A percentile compares a stretch with the other conserved stretches of the same genome.
phyloP scores from a whole-genome alignment of 2,329 filamentous ascomycete genomes.

The Fusarium verticillioides region DNA sequence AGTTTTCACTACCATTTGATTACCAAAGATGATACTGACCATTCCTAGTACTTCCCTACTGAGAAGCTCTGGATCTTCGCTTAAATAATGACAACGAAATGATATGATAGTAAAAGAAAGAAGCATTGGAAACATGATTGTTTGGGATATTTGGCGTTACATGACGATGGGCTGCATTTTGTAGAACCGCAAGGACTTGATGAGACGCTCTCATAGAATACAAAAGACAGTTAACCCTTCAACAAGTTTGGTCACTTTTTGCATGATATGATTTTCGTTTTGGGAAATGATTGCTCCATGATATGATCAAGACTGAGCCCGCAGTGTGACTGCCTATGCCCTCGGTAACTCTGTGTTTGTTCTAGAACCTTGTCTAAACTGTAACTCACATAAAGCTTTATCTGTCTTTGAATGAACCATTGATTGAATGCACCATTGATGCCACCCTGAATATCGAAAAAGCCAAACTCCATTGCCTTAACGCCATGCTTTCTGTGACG shows the following conservation, averaged over 20 bases:
- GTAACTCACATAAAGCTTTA: constrained; percentile 5
- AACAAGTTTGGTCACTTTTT: neutral
- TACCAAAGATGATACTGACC: constrained; percentile 10
- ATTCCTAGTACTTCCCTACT: constrained; percentile 63
- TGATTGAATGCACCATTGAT: constrained; percentile 21
- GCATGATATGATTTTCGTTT: neutral
- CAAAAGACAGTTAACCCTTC: constrained; percentile 40
- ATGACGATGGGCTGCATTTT: constrained; percentile 40
- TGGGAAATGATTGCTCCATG: neutral
- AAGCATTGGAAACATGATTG: constrained; percentile 32
- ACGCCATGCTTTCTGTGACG: constrained; percentile 42
- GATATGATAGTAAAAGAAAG: constrained; percentile 35
- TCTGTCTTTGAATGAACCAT: constrained; percentile 9
- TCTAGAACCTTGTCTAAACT: constrained; percentile 4
- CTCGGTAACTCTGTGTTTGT: neutral
- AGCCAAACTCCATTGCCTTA: constrained; percentile 24
- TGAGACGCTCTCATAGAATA: constrained; percentile 39
- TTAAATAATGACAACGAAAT: constrained; percentile 49
- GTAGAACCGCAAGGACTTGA: constrained; percentile 37
- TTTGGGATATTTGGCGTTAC: constrained; percentile 45
- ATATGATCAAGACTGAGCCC: neutral
- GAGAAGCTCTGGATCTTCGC: constrained; percentile 69
- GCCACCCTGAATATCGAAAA: constrained; percentile 19
- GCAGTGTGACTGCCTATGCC: neutral
- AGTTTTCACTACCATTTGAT: constrained; percentile 49